phyloP scores from a whole-genome alignment of 1,139 yeast species.

The Suhomyces panamericanus region DNA sequence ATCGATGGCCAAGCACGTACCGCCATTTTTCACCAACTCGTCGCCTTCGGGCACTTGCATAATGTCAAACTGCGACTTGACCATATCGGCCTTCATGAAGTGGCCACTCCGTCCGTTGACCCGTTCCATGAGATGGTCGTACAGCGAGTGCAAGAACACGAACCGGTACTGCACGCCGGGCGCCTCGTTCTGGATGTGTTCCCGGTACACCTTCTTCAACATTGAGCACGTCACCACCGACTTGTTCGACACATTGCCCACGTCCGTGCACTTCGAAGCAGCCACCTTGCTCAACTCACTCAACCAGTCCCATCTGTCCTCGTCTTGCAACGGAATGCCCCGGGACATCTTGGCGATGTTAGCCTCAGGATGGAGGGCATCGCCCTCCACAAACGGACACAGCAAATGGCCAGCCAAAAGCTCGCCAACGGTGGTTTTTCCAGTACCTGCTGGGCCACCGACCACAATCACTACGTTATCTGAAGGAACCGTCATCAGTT shows the following conservation, averaged over 20 bases:
- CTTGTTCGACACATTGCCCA: slow-evolving; percentile 24
- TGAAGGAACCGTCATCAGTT: slow-evolving; percentile 1
- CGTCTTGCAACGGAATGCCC: slow-evolving; percentile 81
- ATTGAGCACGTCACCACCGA: slow-evolving; percentile 82
- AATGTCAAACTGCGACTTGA: slow-evolving; percentile 70
- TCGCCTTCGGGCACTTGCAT: slow-evolving; percentile 65
- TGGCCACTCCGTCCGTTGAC: slow-evolving; percentile 67
- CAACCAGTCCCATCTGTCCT: slow-evolving; percentile 92
- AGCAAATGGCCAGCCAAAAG: slow-evolving; percentile 43
- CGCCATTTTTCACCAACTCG: slow-evolving; percentile 41
- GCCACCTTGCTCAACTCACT: slow-evolving; percentile 47
- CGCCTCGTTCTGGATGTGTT: slow-evolving; percentile 42
- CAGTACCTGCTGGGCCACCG: slow-evolving; percentile 96
- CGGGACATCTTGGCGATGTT: slow-evolving; percentile 80
- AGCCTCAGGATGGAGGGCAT: slow-evolving; percentile 66
- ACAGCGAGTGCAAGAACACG: slow-evolving; percentile 65
- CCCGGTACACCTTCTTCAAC: slow-evolving; percentile 71
- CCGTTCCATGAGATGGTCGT: slow-evolving; percentile 59
- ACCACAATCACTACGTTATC: slow-evolving; percentile 36
- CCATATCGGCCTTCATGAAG: slow-evolving; percentile 85
- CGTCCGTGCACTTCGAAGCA: slow-evolving; percentile 33
- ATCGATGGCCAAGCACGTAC: slow-evolving; percentile 39
- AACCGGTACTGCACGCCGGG: slow-evolving; percentile 50
- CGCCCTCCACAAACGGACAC: slow-evolving; percentile 81
- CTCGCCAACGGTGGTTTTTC: slow-evolving; percentile 80